Evolutionary conservation across 179 eudicot genomes (phyloP).

Genomic region (Corrigiola litoralis): DNA sequence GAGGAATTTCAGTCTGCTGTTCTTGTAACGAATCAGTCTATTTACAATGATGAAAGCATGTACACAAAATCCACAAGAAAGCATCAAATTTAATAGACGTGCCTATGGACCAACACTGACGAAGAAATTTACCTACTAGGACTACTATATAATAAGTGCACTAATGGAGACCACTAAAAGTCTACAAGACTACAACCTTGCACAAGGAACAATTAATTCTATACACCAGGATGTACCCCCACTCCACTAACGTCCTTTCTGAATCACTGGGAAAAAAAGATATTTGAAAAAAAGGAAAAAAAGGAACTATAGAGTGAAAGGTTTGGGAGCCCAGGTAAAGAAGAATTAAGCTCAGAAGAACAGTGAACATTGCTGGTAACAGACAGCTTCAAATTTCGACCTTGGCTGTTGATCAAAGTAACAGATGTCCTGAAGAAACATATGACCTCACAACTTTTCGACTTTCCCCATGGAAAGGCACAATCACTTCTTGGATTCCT

Average conservation of each 20-base stretch:
- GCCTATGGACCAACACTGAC: constrained; percentile 3
- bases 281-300: too few relatives aligned
- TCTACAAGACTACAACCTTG: constrained; percentile 9
- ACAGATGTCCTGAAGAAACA: background rate
- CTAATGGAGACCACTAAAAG: constrained; percentile 4
- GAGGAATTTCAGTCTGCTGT: too few relatives aligned
- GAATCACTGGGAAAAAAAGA: background rate
- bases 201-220: constrained; percentile 15
- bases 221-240: constrained; percentile 17
- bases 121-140: constrained; percentile 9
- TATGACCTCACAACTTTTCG: background rate
- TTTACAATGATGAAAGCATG: constrained; percentile 10
- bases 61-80: constrained; percentile 14
- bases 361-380: background rate
- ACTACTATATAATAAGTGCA: background rate
- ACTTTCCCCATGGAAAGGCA: background rate
- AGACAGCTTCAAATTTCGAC: constrained; percentile 1
- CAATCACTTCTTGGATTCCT: constrained; percentile 21
- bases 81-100: background rate
- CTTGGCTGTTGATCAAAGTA: constrained; percentile 1
- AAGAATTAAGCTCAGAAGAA: background rate
- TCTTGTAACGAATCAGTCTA: constrained; percentile 5
- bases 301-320: background rate
- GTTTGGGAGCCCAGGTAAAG: background rate
- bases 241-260: background rate